These are phyloP conservation scores for Fusarium solani-melongenae DNA, from an alignment of 2,329 filamentous ascomycete genomes.

Conservation along the genomic window DNA sequence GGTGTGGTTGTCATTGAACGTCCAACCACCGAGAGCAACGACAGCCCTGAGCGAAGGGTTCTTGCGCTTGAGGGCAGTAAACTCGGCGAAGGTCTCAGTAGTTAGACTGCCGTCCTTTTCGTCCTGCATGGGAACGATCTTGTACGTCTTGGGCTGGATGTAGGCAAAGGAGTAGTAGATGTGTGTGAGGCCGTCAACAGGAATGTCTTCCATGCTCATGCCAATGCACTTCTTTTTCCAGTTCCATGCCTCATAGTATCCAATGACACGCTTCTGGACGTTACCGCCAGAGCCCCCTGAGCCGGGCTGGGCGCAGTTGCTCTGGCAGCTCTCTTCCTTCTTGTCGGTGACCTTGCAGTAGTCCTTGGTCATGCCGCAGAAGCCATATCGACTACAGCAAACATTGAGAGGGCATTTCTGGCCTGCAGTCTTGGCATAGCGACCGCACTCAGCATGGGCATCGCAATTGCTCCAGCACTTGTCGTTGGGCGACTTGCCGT, in stretches of 20 bases:
- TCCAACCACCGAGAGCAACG: conserved; percentile 56
- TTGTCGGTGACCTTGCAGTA: background rate
- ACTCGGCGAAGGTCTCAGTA: conserved; percentile 28
- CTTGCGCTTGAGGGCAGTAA: conserved; percentile 47
- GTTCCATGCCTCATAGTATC: conserved; percentile 31
- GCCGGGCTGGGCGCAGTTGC: background rate
- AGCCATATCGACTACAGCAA: background rate
- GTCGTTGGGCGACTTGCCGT: background rate
- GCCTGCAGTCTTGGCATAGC: background rate
- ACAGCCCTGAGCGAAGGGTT: conserved; percentile 44
- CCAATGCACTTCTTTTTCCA: conserved; percentile 12
- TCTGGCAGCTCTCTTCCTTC: background rate
- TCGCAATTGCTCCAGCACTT: background rate
- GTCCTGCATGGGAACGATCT: conserved; percentile 45
- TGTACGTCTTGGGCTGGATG: conserved; percentile 45
- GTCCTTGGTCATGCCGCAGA: background rate
- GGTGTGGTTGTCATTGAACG: conserved; percentile 40
- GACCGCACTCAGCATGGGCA: background rate
- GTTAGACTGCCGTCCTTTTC: background rate
- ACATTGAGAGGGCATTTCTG: background rate
- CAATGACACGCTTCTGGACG: background rate
- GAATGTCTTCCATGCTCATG: conserved; percentile 27
- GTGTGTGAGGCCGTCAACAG: conserved; percentile 38
- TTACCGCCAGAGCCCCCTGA: background rate
- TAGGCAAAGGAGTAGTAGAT: conserved; percentile 49